Conservation (phyloP, 106 monocot genomes). For the Dioscorea alata region DNA sequence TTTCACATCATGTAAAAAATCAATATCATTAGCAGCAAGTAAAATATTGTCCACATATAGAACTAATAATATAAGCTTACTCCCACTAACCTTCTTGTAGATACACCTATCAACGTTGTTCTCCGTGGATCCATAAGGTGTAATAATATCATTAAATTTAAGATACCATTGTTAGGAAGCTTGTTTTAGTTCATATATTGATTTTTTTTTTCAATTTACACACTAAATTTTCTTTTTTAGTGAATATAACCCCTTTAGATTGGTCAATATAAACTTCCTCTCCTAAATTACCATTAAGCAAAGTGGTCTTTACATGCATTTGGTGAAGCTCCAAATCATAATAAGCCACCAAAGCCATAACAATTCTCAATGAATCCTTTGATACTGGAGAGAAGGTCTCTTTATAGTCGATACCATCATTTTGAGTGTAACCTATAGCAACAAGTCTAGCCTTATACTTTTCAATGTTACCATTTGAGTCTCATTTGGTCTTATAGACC, state of each 20-base stretch:
- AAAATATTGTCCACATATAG: too few species aligned
- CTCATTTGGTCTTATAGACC: conserved; percentile 1
- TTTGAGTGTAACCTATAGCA: not conserved
- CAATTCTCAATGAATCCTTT: conserved; percentile 1
- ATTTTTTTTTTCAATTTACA: not conserved
- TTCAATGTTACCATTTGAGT: conserved; percentile 2
- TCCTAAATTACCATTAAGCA: conserved; percentile 4
- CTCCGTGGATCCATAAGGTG: too few species aligned
- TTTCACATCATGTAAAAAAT: too few species aligned
- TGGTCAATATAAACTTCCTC: conserved; percentile 2
- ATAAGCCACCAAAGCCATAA: conserved; percentile 8
- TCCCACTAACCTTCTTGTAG: not conserved
- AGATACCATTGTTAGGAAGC: not conserved
- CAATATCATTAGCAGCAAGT: too few species aligned
- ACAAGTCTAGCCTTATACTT: conserved; percentile 8
- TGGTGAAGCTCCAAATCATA: conserved; percentile 7
- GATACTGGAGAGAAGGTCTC: conserved; percentile 4
- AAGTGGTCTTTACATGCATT: conserved; percentile 4
- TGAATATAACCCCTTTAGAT: not conserved
- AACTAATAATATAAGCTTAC: too few species aligned
- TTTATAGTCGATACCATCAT: not conserved
- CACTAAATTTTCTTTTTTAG: not conserved
- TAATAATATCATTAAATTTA: not conserved
- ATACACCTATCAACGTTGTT: conserved; percentile 1
- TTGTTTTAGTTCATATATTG: conserved; percentile 5